These are phyloP conservation scores for Euphrasia confusa DNA, from an alignment of 257 asterid species.

Conservation along the genomic window DNA sequence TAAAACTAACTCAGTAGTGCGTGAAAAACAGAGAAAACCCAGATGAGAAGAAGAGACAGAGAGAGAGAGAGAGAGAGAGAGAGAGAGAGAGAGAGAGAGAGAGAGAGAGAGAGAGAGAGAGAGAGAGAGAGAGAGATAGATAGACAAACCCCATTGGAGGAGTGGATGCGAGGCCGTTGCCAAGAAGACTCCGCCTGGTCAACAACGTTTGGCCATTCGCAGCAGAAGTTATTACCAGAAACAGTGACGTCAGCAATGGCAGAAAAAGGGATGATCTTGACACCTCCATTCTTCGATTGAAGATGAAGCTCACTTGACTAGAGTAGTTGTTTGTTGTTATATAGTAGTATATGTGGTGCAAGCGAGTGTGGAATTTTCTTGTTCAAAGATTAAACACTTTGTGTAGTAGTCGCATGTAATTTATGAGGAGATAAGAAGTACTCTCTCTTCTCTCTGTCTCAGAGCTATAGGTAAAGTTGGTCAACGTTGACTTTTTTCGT, in stretches of 20 bases:
- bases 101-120: neutral
- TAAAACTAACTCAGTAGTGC: too few species aligned
- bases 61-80: neutral
- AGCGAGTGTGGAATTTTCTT: too few species aligned
- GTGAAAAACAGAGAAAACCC: neutral
- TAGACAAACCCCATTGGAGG: slow-evolving; percentile 48
- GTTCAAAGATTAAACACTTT: too few species aligned
- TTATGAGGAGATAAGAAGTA: too few species aligned
- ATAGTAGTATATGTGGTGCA: too few species aligned
- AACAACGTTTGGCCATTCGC: neutral
- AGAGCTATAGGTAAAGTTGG: too few species aligned
- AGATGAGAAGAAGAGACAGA: neutral
- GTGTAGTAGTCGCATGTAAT: too few species aligned
- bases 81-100: slow-evolving; percentile 3
- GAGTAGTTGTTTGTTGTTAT: too few species aligned
- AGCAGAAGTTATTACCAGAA: slow-evolving; percentile 1
- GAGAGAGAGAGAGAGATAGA: slow-evolving; percentile 1
- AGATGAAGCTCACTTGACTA: too few species aligned
- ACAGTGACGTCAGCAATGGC: neutral
- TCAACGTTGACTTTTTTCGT: too few species aligned
- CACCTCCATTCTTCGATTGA: slow-evolving; percentile 17
- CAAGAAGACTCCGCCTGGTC: slow-evolving; percentile 27
- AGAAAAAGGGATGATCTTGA: neutral
- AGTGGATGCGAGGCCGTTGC: slow-evolving; percentile 49
- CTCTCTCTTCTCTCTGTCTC: too few species aligned